phyloP scores from a whole-genome alignment of 73 alveolate genomes.

The Paraurostyla sp. region DNA sequence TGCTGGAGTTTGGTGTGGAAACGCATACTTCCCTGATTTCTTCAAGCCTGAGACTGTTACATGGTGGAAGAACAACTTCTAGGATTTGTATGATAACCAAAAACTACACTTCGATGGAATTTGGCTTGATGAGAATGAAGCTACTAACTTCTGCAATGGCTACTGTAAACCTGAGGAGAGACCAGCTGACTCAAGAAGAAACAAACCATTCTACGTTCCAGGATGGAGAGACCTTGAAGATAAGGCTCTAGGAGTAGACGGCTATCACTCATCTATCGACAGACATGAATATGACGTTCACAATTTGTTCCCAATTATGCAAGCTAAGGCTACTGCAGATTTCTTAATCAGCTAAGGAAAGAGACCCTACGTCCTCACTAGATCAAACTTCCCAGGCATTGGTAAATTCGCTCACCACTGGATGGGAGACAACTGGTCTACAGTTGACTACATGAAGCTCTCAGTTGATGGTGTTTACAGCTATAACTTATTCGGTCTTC shows the following conservation, averaged over 20 bases:
- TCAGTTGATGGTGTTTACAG: constrained; percentile 82
- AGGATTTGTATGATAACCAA: constrained; percentile 60
- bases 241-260: constrained; percentile 77
- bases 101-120: constrained; percentile 91
- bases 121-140: constrained; percentile 98
- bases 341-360: constrained; percentile 70
- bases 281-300: constrained; percentile 85
- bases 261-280: constrained; percentile 18
- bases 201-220: constrained; percentile 89
- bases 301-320: constrained; percentile 85
- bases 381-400: constrained; percentile 95
- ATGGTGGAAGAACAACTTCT: constrained; percentile 89
- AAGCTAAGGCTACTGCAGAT: constrained; percentile 84
- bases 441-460: constrained; percentile 79
- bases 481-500: constrained; percentile 95
- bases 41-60: constrained; percentile 75
- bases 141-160: constrained; percentile 87
- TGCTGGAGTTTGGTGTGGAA: constrained; percentile 95
- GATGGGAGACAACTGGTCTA: constrained; percentile 97
- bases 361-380: constrained; percentile 93
- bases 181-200: constrained; percentile 51
- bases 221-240: constrained; percentile 89
- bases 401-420: constrained; percentile 98
- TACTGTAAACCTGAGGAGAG: constrained; percentile 81
- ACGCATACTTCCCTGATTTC: constrained; percentile 93